Base-by-base conservation (phyloP, 169 alveolate species). In the Plasmodium ovale region DNA sequence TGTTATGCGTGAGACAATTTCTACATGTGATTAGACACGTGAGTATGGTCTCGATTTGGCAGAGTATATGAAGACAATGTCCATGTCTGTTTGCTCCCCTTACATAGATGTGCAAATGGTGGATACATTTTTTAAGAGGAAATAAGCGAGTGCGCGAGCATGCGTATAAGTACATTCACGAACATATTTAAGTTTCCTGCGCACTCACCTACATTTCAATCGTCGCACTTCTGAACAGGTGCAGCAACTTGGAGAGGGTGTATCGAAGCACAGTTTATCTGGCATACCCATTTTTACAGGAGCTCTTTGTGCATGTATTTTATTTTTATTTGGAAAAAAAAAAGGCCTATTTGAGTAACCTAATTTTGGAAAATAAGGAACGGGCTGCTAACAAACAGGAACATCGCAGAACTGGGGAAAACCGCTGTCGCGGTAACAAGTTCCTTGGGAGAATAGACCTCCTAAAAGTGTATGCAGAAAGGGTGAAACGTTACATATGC, bases 181-280 rank as follows among this genome's bases (percentile, higher is more conserved):
- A 42, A 42, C 12, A 14, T 47, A 3, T 47, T 3, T 47, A 47
- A 6, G 12, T 47, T 47, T 47, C 9, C 0, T n/a, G n/a, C n/a
- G n/a, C n/a, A n/a, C n/a, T n/a, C n/a, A n/a, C n/a, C n/a, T n/a
- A n/a, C n/a, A n/a, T n/a, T n/a, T n/a, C 9, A 7, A n/a, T 51
- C 53, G 12, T 14, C 35, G 35, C 23, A 10, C 47, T 72, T 77
- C 37, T 62, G 29, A 16, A 64, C 65, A 77, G 88, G 23, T 60
- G 88, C 37, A 77, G 31, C 25, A 77, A 56, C 59, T 19, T 77
- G n/a, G 88, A 77, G 51, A 31, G 65, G 21, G 67, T 21, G 0
- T 77, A 77, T 27, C 21, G 88, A 53, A 77, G 88, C 42, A 65
- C 88, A 3, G 25, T 77, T 60, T 77, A 77, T 47, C 37, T 77